Evolutionary conservation across 441 rosid species (phyloP).

Genomic region (California macrophylla): DNA sequence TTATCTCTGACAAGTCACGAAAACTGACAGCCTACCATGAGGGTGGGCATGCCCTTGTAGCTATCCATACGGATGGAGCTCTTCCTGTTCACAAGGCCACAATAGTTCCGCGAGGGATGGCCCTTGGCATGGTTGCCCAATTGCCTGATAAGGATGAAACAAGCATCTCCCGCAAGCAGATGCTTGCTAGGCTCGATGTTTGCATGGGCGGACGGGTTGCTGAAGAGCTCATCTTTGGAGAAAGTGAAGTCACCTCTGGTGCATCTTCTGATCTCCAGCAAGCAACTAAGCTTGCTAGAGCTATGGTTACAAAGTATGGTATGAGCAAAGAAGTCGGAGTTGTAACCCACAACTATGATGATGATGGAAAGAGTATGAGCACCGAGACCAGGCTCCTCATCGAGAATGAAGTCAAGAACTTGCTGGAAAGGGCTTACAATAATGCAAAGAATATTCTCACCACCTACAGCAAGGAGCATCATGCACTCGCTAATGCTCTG

Average conservation of each 20-base stretch:
- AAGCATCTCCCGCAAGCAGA: constrained; percentile 61
- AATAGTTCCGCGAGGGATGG: constrained; percentile 81
- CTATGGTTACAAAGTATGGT: constrained; percentile 84
- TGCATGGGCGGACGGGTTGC: constrained; percentile 93
- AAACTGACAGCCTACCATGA: constrained; percentile 81
- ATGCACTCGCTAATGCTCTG: constrained; percentile 74
- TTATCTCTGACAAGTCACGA: constrained; percentile 68
- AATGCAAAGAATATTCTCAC: constrained; percentile 78
- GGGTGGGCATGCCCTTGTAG: constrained; percentile 95
- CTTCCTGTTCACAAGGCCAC: constrained; percentile 94
- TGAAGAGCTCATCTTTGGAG: constrained; percentile 88
- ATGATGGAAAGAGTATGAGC: constrained; percentile 88
- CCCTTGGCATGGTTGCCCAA: constrained; percentile 88
- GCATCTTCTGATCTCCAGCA: constrained; percentile 70
- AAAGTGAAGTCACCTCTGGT: constrained; percentile 79
- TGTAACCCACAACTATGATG: constrained; percentile 63
- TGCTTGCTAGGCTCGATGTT: constrained; percentile 92
- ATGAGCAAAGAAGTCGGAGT: constrained; percentile 90
- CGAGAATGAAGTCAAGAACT: constrained; percentile 65
- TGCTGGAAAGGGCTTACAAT: constrained; percentile 68
- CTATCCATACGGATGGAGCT: constrained; percentile 81
- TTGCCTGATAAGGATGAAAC: constrained; percentile 76
- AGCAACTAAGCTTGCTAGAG: constrained; percentile 70
- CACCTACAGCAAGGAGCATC: constrained; percentile 57
- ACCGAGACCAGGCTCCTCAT: constrained; percentile 82